A percentile compares a stretch with the other conserved stretches of the same genome.
Conservation (phyloP, 805 yeast species). For the Metschnikowia peoriensis region DNA sequence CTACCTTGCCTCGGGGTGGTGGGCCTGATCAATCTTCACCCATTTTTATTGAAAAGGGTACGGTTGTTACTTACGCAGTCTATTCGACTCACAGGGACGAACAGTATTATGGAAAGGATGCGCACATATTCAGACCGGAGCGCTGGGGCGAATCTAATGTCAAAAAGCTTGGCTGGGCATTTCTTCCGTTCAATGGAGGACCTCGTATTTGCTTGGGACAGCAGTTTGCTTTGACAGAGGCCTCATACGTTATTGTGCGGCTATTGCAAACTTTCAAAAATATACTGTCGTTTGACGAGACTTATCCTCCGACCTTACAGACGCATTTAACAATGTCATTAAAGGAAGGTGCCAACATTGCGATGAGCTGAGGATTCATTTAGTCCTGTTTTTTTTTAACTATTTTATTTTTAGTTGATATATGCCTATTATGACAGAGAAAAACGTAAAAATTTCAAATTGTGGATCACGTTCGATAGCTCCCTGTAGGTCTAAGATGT, state of each 20-base stretch:
- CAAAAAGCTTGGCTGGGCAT: conserved; percentile 22
- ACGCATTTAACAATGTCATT: conserved; percentile 19
- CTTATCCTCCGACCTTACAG: conserved; percentile 15
- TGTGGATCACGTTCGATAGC: too few species aligned
- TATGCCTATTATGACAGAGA: too few species aligned
- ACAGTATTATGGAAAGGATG: conserved; percentile 43
- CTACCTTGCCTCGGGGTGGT: conserved; percentile 52
- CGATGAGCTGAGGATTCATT: background rate
- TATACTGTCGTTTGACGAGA: conserved; percentile 9
- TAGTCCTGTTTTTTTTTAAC: background rate
- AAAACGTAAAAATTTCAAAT: too few species aligned
- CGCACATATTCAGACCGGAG: conserved; percentile 45
- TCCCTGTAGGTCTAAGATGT: too few species aligned
- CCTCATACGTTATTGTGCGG: conserved; percentile 19
- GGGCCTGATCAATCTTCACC: conserved; percentile 40
- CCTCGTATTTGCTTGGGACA: conserved; percentile 26
- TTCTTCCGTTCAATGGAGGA: conserved; percentile 24
- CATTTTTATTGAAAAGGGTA: conserved; percentile 43
- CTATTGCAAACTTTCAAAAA: conserved; percentile 18
- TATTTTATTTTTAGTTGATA: background rate
- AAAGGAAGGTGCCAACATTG: conserved; percentile 16
- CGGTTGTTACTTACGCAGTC: conserved; percentile 35
- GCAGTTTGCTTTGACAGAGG: conserved; percentile 25
- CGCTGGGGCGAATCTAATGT: conserved; percentile 40
- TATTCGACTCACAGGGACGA: conserved; percentile 42